A percentile compares a stretch with the other conserved stretches of the same genome.
phyloP scores from a whole-genome alignment of 75 land plant species.

The Cunninghamia lanceolata region DNA sequence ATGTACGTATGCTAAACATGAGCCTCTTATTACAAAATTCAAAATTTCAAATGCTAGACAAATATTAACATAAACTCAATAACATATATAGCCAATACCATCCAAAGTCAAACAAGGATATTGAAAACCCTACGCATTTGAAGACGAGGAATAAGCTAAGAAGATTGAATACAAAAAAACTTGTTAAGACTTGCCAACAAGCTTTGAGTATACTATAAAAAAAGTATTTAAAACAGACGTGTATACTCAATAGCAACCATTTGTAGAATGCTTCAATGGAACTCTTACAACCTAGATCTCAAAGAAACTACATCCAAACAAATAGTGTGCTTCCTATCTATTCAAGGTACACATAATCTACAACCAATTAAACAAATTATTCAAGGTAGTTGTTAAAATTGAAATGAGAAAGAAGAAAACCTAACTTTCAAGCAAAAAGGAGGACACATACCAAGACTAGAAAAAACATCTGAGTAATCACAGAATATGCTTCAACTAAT shows the following conservation, averaged over 20 bases:
- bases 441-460: not conserved
- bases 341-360: not conserved
- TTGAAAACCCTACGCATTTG: not conserved
- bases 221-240: not conserved
- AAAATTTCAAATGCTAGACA: not conserved
- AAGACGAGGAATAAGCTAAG: not conserved
- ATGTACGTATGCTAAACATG: not conserved
- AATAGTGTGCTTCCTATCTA: not conserved
- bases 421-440: not conserved
- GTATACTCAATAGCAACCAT: not conserved
- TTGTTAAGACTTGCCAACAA: not conserved
- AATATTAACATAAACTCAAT: not conserved
- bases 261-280: not conserved
- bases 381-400: not conserved
- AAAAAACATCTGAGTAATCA: not conserved
- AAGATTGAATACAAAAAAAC: not conserved
- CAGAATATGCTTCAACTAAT: not conserved
- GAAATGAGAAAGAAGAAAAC: not conserved
- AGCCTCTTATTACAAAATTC: not conserved
- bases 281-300: constrained; percentile 6
- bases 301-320: not conserved
- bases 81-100: not conserved
- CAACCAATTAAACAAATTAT: not conserved
- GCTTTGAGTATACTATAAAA: not conserved
- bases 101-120: not conserved